Percentiles rank a stretch among this genome's conserved stretches.
These are phyloP conservation scores for Tubosaeta sp. DNA, from an alignment of 768 basidiomycete species.

Conservation along the genomic window DNA sequence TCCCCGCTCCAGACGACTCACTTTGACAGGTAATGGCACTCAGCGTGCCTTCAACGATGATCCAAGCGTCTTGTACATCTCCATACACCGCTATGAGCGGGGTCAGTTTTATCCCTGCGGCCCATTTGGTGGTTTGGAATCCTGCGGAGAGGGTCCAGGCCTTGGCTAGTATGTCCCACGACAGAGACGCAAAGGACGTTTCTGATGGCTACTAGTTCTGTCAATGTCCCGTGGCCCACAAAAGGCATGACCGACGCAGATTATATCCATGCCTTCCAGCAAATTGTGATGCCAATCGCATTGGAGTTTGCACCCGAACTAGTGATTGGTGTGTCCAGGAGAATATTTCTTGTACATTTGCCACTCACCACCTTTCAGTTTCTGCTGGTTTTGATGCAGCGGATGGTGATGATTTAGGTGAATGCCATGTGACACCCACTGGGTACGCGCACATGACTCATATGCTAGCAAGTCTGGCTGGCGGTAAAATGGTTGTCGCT, in stretches of 20 bases:
- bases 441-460: slow-evolving; percentile 99
- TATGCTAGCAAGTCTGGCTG: slow-evolving; percentile 86
- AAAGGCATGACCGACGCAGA: slow-evolving; percentile 91
- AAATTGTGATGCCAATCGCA: slow-evolving; percentile 94
- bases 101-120: slow-evolving; percentile 93
- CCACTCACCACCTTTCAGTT: slow-evolving; percentile 47
- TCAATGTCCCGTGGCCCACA: slow-evolving; percentile 94
- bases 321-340: slow-evolving; percentile 73
- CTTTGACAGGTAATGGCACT: slow-evolving; percentile 82
- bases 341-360: not conserved
- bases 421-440: slow-evolving; percentile 84
- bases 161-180: slow-evolving; percentile 69
- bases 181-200: slow-evolving; percentile 2
- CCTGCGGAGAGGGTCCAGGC: slow-evolving; percentile 80
- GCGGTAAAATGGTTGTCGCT: slow-evolving; percentile 86
- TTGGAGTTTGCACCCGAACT: slow-evolving; percentile 95
- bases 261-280: slow-evolving; percentile 95
- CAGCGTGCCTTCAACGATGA: slow-evolving; percentile 96
- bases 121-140: slow-evolving; percentile 81
- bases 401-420: slow-evolving; percentile 85
- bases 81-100: slow-evolving; percentile 90
- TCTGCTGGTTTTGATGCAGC: slow-evolving; percentile 99
- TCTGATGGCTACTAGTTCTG: slow-evolving; percentile 53
- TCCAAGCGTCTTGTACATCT: slow-evolving; percentile 87
- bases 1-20: slow-evolving; percentile 5